Percentiles rank a stretch among this genome's conserved stretches.
Conservation (phyloP, 1,284 basidiomycete species). For the Vanrija sp. region DNA sequence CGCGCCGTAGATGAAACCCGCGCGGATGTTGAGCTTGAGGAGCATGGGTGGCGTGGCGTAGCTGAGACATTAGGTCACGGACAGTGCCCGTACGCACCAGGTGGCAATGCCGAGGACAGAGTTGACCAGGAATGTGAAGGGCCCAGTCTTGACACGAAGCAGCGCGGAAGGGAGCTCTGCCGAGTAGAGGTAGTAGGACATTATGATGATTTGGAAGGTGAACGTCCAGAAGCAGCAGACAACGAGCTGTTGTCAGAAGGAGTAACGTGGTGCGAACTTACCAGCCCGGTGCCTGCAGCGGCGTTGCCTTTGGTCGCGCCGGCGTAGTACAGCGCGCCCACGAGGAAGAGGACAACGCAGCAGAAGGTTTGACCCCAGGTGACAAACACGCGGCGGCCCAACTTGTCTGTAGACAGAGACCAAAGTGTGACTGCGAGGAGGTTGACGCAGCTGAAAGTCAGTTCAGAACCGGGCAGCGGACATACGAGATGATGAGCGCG, state of each 20-base stretch:
- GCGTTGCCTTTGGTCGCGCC: slow-evolving; percentile 18
- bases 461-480: background rate
- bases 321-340: slow-evolving; percentile 18
- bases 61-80: slow-evolving; percentile 4
- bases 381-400: slow-evolving; percentile 21
- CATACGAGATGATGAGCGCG: slow-evolving; percentile 15
- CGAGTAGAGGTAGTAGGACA: slow-evolving; percentile 24
- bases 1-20: slow-evolving; percentile 9
- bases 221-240: slow-evolving; percentile 19
- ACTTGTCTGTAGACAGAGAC: slow-evolving; percentile 17
- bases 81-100: slow-evolving; percentile 24
- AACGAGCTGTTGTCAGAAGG: slow-evolving; percentile 8
- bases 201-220: slow-evolving; percentile 12
- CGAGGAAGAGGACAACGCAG: slow-evolving; percentile 12
- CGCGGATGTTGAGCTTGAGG: slow-evolving; percentile 18
- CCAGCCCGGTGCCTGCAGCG: slow-evolving; percentile 13
- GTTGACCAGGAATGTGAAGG: slow-evolving; percentile 21
- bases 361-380: too few species aligned
- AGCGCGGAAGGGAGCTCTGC: slow-evolving; percentile 25
- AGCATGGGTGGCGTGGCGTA: slow-evolving; percentile 18
- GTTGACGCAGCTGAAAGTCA: background rate
- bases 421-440: slow-evolving; percentile 19
- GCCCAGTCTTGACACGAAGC: slow-evolving; percentile 25
- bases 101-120: slow-evolving; percentile 22
- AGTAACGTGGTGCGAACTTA: background rate